Base-by-base conservation (phyloP, 2,329 filamentous ascomycete genomes). In the Trichoderma atrobrunneum region DNA sequence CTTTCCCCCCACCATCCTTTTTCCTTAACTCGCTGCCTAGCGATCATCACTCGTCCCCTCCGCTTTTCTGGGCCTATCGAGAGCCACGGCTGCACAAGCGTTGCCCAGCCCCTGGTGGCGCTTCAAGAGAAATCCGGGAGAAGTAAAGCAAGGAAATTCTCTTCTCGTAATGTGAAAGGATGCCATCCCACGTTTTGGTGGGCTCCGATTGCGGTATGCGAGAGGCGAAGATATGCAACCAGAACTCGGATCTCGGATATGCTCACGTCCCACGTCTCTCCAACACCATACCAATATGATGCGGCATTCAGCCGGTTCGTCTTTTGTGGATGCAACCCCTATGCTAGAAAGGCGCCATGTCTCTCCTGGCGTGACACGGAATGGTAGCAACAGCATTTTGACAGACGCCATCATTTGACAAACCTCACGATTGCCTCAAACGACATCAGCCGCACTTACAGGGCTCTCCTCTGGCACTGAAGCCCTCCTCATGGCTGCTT, bases 31-130 rank as follows among this genome's bases (percentile, higher is more conserved):
- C 30, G 67, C 57, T 70, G 67, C 67, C 67, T 70, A 69, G 56
- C 26, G 28, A 54, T 59, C 36, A 69, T 60, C 56, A 59, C n/a
- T 34, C 64, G 21, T 36, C 28, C 28, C 67, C 67, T 70, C 67
- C 67, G 67, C 67, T 70, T 70, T 70, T 70, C 67, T 21, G 43
- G 18, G n/a, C 43, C 51, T 59, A 57, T 43, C 64, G 24, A 67
- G 32, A 59, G 51, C 30, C 43, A 61, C 39, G 62, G 39, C 62
- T 64, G 10, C 24, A 36, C n/a, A 43, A 43, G 34, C 60, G 16
- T 28, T 28, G 26, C 21, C 28, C 56, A 61, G 56, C n/a, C 34
- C 56, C 8, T 61, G 30, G 56, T 61, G 66, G 66, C 66, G 56
- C 48, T 51, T 69, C 51, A 24, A 43, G 21, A 48, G 34, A 30